Conservation (phyloP, 2,329 filamentous ascomycete genomes). For the Pestalotiopsis sp. region DNA sequence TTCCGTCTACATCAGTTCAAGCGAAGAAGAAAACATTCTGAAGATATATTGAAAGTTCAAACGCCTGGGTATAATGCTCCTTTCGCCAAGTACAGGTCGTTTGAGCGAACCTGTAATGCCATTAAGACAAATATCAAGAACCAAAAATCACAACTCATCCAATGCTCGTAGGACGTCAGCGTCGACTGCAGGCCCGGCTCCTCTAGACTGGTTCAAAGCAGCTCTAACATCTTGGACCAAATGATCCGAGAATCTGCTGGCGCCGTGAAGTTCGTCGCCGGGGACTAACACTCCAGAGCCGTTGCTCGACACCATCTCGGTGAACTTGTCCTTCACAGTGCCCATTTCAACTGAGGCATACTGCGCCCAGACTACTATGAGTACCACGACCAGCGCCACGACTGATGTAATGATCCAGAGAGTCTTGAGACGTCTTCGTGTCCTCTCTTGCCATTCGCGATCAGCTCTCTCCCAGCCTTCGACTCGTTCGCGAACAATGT, state of each 20-base stretch:
- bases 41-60: not conserved
- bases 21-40: not conserved
- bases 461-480: constrained; percentile 71
- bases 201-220: constrained; percentile 27
- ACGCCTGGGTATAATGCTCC: constrained; percentile 11
- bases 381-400: constrained; percentile 48
- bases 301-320: constrained; percentile 18
- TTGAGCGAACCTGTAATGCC: not conserved
- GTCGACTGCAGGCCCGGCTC: constrained; percentile 18
- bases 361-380: constrained; percentile 43
- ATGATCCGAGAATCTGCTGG: constrained; percentile 23
- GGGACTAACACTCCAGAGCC: constrained; percentile 16
- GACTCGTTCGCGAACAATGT: constrained; percentile 64
- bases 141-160: constrained; percentile 32
- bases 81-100: not conserved
- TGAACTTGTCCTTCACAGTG: constrained; percentile 1
- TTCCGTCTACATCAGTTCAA: not conserved
- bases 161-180: constrained; percentile 32
- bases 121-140: not conserved
- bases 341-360: constrained; percentile 25
- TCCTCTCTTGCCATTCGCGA: constrained; percentile 68
- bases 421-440: constrained; percentile 62
- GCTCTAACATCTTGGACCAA: constrained; percentile 31
- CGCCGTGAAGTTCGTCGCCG: constrained; percentile 20
- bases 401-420: constrained; percentile 64